Percentiles rank a stretch among this genome's conserved stretches.
phyloP scores from a whole-genome alignment of 352 stramenopile species.

The Blastocystis sp. region DNA sequence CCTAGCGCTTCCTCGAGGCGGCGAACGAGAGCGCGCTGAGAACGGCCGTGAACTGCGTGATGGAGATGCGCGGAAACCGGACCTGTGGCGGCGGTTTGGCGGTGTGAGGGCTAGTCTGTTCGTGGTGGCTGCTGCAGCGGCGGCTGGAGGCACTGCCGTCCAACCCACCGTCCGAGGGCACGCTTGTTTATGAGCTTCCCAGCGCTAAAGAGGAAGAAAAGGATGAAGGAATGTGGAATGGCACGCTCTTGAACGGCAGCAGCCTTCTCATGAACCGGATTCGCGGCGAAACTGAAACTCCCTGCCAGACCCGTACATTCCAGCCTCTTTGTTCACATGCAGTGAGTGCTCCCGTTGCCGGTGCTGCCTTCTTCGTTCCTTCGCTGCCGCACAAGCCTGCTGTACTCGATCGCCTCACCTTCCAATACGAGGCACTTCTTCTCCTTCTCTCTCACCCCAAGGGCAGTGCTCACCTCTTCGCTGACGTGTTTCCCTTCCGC shows the following conservation, averaged over 20 bases:
- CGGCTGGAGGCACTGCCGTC: background rate
- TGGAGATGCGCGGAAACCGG: conserved; percentile 9
- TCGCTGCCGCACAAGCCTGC: background rate
- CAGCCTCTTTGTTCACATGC: too few species aligned
- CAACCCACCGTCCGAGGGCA: background rate
- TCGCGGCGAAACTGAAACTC: too few species aligned
- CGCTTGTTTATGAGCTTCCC: too few species aligned
- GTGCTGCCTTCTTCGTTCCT: background rate
- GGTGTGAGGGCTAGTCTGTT: background rate
- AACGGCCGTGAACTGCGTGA: conserved; percentile 31
- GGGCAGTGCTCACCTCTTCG: background rate
- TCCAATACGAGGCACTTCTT: conserved; percentile 16
- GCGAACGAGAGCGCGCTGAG: conserved; percentile 22
- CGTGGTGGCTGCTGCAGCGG: background rate
- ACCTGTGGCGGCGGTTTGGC: background rate
- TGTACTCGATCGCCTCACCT: background rate
- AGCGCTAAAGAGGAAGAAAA: too few species aligned
- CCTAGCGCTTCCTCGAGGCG: background rate
- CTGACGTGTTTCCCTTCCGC: background rate
- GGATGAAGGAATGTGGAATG: too few species aligned
- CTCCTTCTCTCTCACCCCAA: background rate
- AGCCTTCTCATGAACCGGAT: too few species aligned
- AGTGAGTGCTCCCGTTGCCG: background rate
- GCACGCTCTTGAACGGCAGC: too few species aligned
- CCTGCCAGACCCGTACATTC: too few species aligned